These are phyloP conservation scores for Physcomitrium patens DNA, from an alignment of 225 moss, liverwort and hornwort species.

Conservation along the genomic window DNA sequence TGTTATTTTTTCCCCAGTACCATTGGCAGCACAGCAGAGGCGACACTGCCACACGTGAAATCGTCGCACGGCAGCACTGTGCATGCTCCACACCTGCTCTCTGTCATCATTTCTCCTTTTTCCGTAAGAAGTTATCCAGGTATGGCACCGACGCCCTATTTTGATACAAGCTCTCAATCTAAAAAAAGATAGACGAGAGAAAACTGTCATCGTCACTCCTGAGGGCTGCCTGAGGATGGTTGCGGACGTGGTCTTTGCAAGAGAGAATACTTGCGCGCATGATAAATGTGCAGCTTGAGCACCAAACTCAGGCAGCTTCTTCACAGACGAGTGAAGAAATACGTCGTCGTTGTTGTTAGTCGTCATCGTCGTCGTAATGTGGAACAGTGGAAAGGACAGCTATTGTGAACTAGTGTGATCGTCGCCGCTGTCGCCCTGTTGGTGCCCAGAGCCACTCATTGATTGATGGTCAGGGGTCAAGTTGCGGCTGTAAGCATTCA, in stretches of 20 bases:
- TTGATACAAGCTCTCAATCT: constrained; percentile 61
- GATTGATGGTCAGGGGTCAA: constrained; percentile 93
- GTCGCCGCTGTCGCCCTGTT: constrained; percentile 98
- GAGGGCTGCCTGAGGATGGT: constrained; percentile 5
- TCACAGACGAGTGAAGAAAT: constrained; percentile 9
- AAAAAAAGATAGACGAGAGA: constrained; percentile 38
- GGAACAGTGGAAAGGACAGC: constrained; percentile 5
- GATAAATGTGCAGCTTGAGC: constrained; percentile 18
- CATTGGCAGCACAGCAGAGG: constrained; percentile 46
- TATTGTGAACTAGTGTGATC: constrained; percentile 98
- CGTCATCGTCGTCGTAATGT: no score
- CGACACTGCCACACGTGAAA: constrained; percentile 40
- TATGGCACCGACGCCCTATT: constrained; percentile 59
- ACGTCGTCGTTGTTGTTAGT: background rate
- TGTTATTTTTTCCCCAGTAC: constrained; percentile 42
- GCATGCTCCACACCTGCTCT: constrained; percentile 56
- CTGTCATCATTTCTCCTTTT: constrained; percentile 44
- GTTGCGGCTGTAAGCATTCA: constrained; percentile 94
- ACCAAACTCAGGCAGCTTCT: constrained; percentile 13
- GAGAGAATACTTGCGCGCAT: constrained; percentile 7
- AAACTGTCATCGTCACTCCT: constrained; percentile 25
- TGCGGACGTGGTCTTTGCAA: constrained; percentile 21
- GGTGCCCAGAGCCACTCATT: constrained; percentile 96
- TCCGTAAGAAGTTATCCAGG: constrained; percentile 37
- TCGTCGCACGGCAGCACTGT: constrained; percentile 50